Conservation (phyloP, 768 basidiomycete species). For the Macrocybe gigantea region DNA sequence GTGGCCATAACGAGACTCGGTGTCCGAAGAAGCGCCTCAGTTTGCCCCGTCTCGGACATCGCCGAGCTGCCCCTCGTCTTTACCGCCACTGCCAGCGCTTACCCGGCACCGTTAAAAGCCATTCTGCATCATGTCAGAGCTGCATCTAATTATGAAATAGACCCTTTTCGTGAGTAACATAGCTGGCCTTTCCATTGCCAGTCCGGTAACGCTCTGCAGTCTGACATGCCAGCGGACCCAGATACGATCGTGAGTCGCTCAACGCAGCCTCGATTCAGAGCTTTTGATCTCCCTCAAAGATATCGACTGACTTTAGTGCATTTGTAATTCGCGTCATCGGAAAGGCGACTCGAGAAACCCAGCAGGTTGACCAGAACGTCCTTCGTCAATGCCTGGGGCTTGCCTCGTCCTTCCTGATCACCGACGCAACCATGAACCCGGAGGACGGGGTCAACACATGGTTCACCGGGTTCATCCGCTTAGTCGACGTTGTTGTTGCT, state of each 20-base stretch:
- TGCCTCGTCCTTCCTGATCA: conserved; percentile 73
- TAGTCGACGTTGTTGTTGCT: conserved; percentile 70
- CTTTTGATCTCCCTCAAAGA: conserved; percentile 3
- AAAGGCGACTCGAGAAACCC: conserved; percentile 38
- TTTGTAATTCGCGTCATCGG: conserved; percentile 54
- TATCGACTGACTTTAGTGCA: conserved; percentile 52
- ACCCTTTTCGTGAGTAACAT: not conserved
- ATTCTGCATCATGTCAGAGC: no score
- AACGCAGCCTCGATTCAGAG: not conserved
- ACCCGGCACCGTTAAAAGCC: no score
- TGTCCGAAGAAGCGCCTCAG: no score
- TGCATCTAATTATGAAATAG: not conserved
- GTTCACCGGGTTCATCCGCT: conserved; percentile 58
- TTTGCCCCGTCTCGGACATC: not conserved
- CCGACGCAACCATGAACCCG: conserved; percentile 63
- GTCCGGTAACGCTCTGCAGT: not conserved
- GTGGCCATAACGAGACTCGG: conserved; percentile 16
- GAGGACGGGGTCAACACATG: conserved; percentile 54
- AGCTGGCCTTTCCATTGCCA: not conserved
- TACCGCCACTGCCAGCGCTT: no score
- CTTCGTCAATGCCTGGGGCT: conserved; percentile 63
- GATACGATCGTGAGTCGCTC: not conserved
- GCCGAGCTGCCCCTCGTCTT: no score
- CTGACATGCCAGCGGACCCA: not conserved
- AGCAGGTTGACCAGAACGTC: conserved; percentile 50